These are phyloP conservation scores for Paraphoma chrysanthemicola DNA, from an alignment of 2,329 filamentous ascomycete genomes.

Conservation along the genomic window DNA sequence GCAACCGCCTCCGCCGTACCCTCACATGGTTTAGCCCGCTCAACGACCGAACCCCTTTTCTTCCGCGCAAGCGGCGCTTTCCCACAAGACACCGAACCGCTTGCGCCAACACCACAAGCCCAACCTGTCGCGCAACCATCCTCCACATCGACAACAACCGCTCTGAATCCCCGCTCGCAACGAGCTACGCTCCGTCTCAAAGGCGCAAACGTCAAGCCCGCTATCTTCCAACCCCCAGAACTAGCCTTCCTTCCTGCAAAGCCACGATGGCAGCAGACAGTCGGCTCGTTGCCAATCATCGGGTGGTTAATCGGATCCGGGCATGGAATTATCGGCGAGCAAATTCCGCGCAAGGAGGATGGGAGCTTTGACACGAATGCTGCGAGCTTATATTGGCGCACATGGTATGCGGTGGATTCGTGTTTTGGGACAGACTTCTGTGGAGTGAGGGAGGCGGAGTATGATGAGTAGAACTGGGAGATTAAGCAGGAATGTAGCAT, in stretches of 20 bases:
- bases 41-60: conserved; percentile 26
- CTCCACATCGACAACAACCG: conserved; percentile 25
- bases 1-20: conserved; percentile 25
- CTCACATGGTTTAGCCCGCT: conserved; percentile 20
- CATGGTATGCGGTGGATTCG: conserved; percentile 65
- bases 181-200: conserved; percentile 37
- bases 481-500: neutral
- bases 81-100: conserved; percentile 27
- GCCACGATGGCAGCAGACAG: conserved; percentile 51
- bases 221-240: conserved; percentile 52
- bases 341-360: conserved; percentile 74
- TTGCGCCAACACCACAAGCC: conserved; percentile 44
- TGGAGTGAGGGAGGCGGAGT: conserved; percentile 62
- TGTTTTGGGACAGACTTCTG: conserved; percentile 67
- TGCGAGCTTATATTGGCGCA: conserved; percentile 66
- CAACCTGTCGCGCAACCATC: conserved; percentile 9
- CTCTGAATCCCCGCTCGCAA: conserved; percentile 26
- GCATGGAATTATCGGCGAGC: conserved; percentile 72
- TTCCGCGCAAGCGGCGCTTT: conserved; percentile 32
- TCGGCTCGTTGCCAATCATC: conserved; percentile 59
- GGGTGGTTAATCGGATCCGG: conserved; percentile 52
- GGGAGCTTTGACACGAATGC: conserved; percentile 79
- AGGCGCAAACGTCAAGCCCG: conserved; percentile 46
- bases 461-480: conserved; percentile 35
- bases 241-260: conserved; percentile 55